A percentile compares a stretch with the other conserved stretches of the same genome.
phyloP scores from a whole-genome alignment of 805 yeast genomes.

The Starmera dryadoides region DNA sequence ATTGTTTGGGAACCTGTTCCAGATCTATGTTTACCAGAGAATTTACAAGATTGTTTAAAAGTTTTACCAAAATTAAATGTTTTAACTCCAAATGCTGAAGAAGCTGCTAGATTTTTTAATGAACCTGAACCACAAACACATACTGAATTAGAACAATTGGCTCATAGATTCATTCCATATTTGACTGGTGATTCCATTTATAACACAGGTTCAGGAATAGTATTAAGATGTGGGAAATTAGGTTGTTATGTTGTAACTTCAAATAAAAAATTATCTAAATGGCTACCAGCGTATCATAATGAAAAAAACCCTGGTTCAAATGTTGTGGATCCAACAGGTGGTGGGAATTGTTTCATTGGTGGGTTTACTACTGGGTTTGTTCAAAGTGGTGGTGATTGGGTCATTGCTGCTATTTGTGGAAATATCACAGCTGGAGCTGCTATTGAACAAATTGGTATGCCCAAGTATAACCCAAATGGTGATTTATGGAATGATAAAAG shows the following conservation, averaged over 20 bases:
- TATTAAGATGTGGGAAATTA: constrained; percentile 67
- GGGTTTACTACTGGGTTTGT: constrained; percentile 62
- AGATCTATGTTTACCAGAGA: constrained; percentile 52
- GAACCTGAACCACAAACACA: constrained; percentile 31
- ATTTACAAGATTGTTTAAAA: constrained; percentile 28
- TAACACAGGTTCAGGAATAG: constrained; percentile 36
- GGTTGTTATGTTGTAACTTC: constrained; percentile 52
- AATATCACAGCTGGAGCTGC: constrained; percentile 73
- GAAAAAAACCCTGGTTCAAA: constrained; percentile 25
- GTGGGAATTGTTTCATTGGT: constrained; percentile 87
- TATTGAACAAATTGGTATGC: constrained; percentile 79
- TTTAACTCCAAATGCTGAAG: constrained; percentile 80
- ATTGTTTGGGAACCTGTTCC: constrained; percentile 88
- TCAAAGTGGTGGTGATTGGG: constrained; percentile 38
- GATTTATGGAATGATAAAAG: constrained; percentile 56
- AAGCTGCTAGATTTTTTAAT: constrained; percentile 62
- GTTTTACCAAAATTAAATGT: constrained; percentile 44
- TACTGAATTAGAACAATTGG: constrained; percentile 35
- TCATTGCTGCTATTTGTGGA: constrained; percentile 56
- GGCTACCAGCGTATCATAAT: constrained; percentile 74
- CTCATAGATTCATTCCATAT: constrained; percentile 31
- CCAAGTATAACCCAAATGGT: constrained; percentile 27
- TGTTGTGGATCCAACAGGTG: constrained; percentile 90
- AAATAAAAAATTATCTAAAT: constrained; percentile 18
- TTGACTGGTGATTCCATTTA: constrained; percentile 27